A percentile compares a stretch with the other conserved stretches of the same genome.
Conservation (phyloP, 2,329 filamentous ascomycete genomes). For the Sporothrix protearum region DNA sequence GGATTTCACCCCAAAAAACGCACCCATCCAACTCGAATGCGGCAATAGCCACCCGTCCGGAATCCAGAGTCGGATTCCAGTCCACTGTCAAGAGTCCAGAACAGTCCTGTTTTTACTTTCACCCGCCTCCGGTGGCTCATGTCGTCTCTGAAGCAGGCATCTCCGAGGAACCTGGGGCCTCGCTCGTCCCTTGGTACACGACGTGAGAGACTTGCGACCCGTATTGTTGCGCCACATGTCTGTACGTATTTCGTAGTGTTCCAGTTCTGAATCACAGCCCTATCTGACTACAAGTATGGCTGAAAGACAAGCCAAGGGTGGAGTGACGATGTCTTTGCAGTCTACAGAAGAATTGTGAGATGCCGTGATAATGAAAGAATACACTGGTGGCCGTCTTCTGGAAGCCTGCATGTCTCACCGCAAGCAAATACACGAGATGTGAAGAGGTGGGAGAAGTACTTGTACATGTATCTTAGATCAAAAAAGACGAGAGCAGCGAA, state of each 20-base stretch:
- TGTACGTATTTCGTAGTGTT: neutral
- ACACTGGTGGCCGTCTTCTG: neutral
- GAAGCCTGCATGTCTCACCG: slow-evolving; percentile 16
- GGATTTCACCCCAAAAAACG: neutral
- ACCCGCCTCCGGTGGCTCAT: neutral
- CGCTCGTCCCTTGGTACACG: neutral
- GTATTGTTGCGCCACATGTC: neutral
- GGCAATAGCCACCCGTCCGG: neutral
- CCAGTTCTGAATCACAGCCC: neutral
- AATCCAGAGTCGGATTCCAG: neutral
- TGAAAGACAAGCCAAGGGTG: neutral
- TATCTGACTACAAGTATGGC: neutral
- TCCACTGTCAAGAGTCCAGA: neutral
- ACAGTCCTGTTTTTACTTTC: neutral
- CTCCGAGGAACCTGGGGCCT: neutral
- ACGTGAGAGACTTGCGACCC: neutral
- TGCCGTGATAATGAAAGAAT: neutral
- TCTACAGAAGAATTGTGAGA: neutral
- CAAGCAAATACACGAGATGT: neutral
- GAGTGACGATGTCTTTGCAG: neutral
- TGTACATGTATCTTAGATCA: neutral
- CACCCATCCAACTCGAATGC: neutral
- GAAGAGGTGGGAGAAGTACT: neutral
- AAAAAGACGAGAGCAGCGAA: neutral
- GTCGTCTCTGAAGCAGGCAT: neutral